These are phyloP conservation scores for Exophiala xenobiotica DNA, from an alignment of 2,329 filamentous ascomycete species.

Conservation along the genomic window DNA sequence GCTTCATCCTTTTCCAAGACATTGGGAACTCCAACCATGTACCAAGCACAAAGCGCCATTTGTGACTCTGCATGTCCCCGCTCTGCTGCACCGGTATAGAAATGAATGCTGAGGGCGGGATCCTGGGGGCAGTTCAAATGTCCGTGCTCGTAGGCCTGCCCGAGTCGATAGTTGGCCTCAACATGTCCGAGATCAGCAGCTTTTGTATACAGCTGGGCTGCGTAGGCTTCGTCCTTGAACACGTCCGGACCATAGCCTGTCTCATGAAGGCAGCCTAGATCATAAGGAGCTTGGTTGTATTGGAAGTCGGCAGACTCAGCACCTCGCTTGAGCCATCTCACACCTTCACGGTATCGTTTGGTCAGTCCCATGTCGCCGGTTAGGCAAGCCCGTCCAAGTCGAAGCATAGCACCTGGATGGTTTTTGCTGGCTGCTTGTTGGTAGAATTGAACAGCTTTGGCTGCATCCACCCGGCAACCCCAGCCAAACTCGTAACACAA, in stretches of 20 bases:
- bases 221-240: slow-evolving; percentile 86
- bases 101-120: slow-evolving; percentile 90
- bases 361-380: slow-evolving; percentile 81
- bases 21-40: slow-evolving; percentile 90
- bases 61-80: slow-evolving; percentile 80
- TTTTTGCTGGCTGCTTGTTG: slow-evolving; percentile 87
- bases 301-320: slow-evolving; percentile 84
- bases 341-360: slow-evolving; percentile 81
- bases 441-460: slow-evolving; percentile 92
- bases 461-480: slow-evolving; percentile 85
- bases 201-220: slow-evolving; percentile 90
- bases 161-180: slow-evolving; percentile 82
- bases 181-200: slow-evolving; percentile 87
- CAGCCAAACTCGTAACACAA: slow-evolving; percentile 98
- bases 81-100: slow-evolving; percentile 91
- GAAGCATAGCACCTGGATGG: slow-evolving; percentile 91
- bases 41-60: slow-evolving; percentile 99
- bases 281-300: slow-evolving; percentile 90
- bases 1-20: slow-evolving; percentile 92
- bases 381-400: slow-evolving; percentile 86
- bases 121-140: slow-evolving; percentile 83
- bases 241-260: slow-evolving; percentile 92
- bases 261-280: slow-evolving; percentile 84
- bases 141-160: slow-evolving; percentile 96
- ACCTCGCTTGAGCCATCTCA: slow-evolving; percentile 95